Percentiles rank a stretch among this genome's conserved stretches.
phyloP scores from a whole-genome alignment of 805 yeast genomes.

The Debaryomyces castellii region DNA sequence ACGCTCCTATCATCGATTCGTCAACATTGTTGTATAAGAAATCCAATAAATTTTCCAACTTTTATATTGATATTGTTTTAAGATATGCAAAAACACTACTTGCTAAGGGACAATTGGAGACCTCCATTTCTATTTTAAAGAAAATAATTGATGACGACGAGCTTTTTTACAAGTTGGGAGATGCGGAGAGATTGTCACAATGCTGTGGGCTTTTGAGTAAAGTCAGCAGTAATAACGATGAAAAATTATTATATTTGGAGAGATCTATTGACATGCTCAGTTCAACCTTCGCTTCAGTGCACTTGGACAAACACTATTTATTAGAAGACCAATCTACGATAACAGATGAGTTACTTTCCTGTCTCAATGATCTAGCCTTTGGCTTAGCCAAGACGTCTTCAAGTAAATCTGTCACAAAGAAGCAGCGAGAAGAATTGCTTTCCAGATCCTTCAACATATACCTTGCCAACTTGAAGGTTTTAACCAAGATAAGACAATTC shows the following conservation, averaged over 20 bases:
- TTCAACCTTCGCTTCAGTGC: conserved; percentile 25
- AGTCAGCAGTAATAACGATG: conserved; percentile 17
- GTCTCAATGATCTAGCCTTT: conserved; percentile 36
- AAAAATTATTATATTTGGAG: conserved; percentile 24
- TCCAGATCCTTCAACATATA: conserved; percentile 34
- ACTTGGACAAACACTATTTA: conserved; percentile 22
- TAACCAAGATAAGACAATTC: conserved; percentile 19
- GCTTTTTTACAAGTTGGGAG: conserved; percentile 37
- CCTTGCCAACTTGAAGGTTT: conserved; percentile 29
- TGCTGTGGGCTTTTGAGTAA: conserved; percentile 36
- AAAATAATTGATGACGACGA: conserved; percentile 35
- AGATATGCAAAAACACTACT: conserved; percentile 40
- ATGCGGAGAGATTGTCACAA: conserved; percentile 39
- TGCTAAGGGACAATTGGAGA: conserved; percentile 38
- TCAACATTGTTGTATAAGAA: conserved; percentile 27
- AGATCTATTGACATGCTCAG: conserved; percentile 33
- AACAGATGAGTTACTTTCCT: conserved; percentile 36
- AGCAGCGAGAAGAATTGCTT: conserved; percentile 14
- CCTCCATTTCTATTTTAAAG: conserved; percentile 25
- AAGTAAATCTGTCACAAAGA: conserved; percentile 2
- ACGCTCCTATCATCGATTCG: conserved; percentile 34
- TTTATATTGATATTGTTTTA: conserved; percentile 42
- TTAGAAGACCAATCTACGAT: conserved; percentile 25
- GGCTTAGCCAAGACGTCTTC: conserved; percentile 20
- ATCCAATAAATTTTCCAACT: conserved; percentile 35